Evolutionary conservation across 257 asterid species (phyloP).

Genomic region (Cordia subcordata): DNA sequence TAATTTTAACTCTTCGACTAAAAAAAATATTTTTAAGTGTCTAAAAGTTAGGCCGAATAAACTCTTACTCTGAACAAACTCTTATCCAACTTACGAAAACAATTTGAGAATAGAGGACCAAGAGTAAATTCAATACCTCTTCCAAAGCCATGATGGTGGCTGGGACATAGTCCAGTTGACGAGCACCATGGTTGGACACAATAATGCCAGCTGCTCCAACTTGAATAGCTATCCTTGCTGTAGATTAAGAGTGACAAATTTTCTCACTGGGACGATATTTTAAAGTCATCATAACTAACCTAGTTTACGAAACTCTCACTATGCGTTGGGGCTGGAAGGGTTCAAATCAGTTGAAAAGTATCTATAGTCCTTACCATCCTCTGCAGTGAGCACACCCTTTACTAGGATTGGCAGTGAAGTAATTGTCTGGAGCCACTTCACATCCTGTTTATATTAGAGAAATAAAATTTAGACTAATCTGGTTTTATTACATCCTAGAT

Average conservation of each 20-base stretch:
- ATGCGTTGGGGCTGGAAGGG: too few relatives aligned
- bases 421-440: slow-evolving; percentile 93
- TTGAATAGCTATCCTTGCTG: slow-evolving; percentile 88
- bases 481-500: too few relatives aligned
- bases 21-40: too few relatives aligned
- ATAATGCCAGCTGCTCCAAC: slow-evolving; percentile 89
- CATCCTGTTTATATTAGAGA: slow-evolving; percentile 52
- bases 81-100: too few relatives aligned
- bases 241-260: slow-evolving; percentile 10
- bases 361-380: slow-evolving; percentile 54
- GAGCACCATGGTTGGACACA: slow-evolving; percentile 96
- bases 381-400: slow-evolving; percentile 95
- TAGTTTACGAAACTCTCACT: too few relatives aligned
- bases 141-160: slow-evolving; percentile 84
- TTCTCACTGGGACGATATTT: slow-evolving; percentile 5
- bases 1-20: too few relatives aligned
- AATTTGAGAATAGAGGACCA: background rate
- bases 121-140: slow-evolving; percentile 43
- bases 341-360: slow-evolving; percentile 2
- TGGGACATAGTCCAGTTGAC: slow-evolving; percentile 96
- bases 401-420: slow-evolving; percentile 88
- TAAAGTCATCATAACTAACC: background rate
- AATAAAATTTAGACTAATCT: background rate
- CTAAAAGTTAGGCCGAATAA: too few relatives aligned
- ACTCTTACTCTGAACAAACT: too few relatives aligned